Evolutionary conservation across 1,284 basidiomycete genomes (phyloP), one percentile per base, ranked within the genome.

Genomic region (Omphalotus olearius): DNA sequence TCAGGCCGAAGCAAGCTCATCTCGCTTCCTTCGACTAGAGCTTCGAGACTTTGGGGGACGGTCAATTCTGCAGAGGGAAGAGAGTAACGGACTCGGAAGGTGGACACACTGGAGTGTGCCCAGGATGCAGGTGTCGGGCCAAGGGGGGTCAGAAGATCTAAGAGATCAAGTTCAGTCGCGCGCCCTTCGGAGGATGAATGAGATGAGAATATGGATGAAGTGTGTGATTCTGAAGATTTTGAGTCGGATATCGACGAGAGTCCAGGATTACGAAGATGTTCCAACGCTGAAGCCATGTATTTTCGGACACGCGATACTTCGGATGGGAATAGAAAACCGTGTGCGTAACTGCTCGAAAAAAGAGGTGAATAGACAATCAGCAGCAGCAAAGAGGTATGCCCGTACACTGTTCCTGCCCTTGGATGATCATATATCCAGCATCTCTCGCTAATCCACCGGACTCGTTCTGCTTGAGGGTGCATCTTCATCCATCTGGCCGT

Each of bases 341-440:
- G 96, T 4, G 93, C 85, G 66, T 98, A 98, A 54, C 84, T 91
- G 62, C 36, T 33, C 25, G 65, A 53, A 49, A 36, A 45, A 25
- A 57, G 45, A 33, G 43, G 45, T 18, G 23, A 56, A 14, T 49
- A 18, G 45, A 16, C 30, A 45, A 44, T 16, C 4, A 37, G 17
- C 4, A n/a, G 9, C 7, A n/a, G 44, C 43, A 40, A 53, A 55
- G 48, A 45, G 52, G 45, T 37, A 44, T 14, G 33, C 23, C 73
- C 88, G 63, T 74, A 92, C 82, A 94, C 91, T 17, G 95, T 98
- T 44, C 89, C 87, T 2, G 90, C 84, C 48, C 93, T 88, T 0
- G 96, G 96, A 69, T 98, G 95, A 67, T 99, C 96, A 69, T 99
- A 98, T 59, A 99, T 93, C 92, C 93, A 98, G 68, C 96, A 98